phyloP scores from a whole-genome alignment of 1,139 yeast species.

The Scheffersomyces parashehatae region DNA sequence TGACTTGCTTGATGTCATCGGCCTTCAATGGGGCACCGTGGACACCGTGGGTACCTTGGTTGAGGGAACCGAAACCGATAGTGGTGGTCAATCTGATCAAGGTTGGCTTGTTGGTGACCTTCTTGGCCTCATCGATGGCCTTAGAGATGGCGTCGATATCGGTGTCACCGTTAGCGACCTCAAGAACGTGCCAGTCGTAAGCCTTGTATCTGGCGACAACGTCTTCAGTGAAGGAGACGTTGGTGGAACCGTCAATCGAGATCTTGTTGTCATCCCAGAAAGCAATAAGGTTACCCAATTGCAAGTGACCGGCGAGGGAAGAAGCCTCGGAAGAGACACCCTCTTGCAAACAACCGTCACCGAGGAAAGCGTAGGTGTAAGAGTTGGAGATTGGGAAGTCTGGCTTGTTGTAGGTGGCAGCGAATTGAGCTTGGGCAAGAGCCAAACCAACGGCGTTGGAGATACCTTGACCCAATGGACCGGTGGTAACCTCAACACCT shows the following conservation, averaged over 20 bases:
- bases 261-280: slow-evolving; percentile 97
- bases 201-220: slow-evolving; percentile 84
- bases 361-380: slow-evolving; percentile 79
- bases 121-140: slow-evolving; percentile 75
- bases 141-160: slow-evolving; percentile 71
- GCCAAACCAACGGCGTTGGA: slow-evolving; percentile 97
- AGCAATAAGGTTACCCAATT: slow-evolving; percentile 91
- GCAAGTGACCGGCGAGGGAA: slow-evolving; percentile 95
- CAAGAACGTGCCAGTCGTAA: slow-evolving; percentile 90
- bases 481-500: slow-evolving; percentile 97
- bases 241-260: slow-evolving; percentile 94
- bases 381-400: slow-evolving; percentile 69
- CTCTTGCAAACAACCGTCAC: slow-evolving; percentile 99
- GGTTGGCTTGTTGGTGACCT: slow-evolving; percentile 77
- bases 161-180: slow-evolving; percentile 79
- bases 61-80: slow-evolving; percentile 91
- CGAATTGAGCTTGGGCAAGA: slow-evolving; percentile 88
- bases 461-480: slow-evolving; percentile 99
- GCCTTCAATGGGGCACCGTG: slow-evolving; percentile 97
- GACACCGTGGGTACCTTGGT: slow-evolving; percentile 86
- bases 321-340: slow-evolving; percentile 96
- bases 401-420: slow-evolving; percentile 93
- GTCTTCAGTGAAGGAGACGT: slow-evolving; percentile 92
- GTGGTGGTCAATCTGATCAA: slow-evolving; percentile 86
- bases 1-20: slow-evolving; percentile 89